Percentiles rank a stretch among this genome's conserved stretches.
These are phyloP conservation scores for Hsuehochloa calcarea DNA, from an alignment of 176 grass and related monocot species.

Conservation along the genomic window DNA sequence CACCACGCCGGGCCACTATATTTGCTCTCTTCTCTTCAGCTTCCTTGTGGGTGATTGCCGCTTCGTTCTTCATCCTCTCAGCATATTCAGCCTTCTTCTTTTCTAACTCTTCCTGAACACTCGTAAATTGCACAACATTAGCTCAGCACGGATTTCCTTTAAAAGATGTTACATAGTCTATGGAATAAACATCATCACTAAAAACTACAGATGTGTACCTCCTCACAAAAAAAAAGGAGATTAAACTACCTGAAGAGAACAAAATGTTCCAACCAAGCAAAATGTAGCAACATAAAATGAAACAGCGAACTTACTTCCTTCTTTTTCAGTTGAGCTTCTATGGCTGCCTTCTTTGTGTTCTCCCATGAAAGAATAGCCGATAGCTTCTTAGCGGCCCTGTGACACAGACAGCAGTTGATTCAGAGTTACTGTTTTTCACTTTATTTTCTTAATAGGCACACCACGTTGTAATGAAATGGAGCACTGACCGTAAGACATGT, in stretches of 20 bases:
- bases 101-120: slow-evolving; percentile 66
- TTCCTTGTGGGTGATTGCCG: slow-evolving; percentile 56
- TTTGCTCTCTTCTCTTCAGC: slow-evolving; percentile 84
- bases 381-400: slow-evolving; percentile 71
- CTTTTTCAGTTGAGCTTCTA: slow-evolving; percentile 66
- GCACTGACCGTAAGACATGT: not conserved
- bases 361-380: slow-evolving; percentile 77
- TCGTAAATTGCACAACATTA: not conserved
- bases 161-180: not conserved
- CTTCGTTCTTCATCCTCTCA: slow-evolving; percentile 83
- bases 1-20: slow-evolving; percentile 48
- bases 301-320: slow-evolving; percentile 56
- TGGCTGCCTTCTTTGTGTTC: slow-evolving; percentile 65
- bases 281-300: not conserved
- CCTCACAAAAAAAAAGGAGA: too few relatives aligned
- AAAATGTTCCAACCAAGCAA: not conserved
- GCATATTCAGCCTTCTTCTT: slow-evolving; percentile 73
- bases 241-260: not conserved
- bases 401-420: not conserved
- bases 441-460: slow-evolving; percentile 5
- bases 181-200: not conserved
- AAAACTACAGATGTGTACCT: not conserved
- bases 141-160: not conserved
- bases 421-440: not conserved
- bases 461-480: not conserved